These are phyloP conservation scores for Pseudogymnoascus pannorum DNA, from an alignment of 2,329 filamentous ascomycete genomes.

Conservation along the genomic window DNA sequence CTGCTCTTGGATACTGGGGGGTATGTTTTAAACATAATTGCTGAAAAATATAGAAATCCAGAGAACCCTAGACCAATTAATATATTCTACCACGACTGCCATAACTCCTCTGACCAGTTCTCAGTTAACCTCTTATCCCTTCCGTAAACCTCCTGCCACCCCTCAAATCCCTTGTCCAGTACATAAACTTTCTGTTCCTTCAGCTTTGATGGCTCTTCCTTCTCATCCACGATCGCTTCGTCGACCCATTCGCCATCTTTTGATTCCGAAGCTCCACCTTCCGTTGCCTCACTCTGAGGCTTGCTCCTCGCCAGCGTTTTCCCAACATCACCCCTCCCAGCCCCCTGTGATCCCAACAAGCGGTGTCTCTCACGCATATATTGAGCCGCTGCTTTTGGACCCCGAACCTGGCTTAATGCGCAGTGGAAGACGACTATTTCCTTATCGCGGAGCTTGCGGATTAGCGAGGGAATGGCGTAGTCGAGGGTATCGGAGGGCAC, in stretches of 20 bases:
- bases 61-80: not conserved
- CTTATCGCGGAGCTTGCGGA: constrained; percentile 68
- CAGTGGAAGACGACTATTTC: constrained; percentile 92
- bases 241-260: constrained; percentile 26
- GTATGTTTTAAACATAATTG: not conserved
- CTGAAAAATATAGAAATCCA: no score
- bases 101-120: constrained; percentile 76
- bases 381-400: constrained; percentile 72
- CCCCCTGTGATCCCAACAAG: constrained; percentile 25
- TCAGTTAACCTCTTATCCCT: constrained; percentile 75
- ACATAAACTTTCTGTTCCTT: constrained; percentile 67
- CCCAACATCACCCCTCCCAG: constrained; percentile 15
- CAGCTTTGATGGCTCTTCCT: constrained; percentile 20
- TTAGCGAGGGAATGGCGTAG: constrained; percentile 70
- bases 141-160: constrained; percentile 83
- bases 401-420: constrained; percentile 81
- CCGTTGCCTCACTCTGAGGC: constrained; percentile 21
- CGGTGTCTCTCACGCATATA: constrained; percentile 68
- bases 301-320: constrained; percentile 19
- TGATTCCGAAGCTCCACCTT: constrained; percentile 28
- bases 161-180: constrained; percentile 74
- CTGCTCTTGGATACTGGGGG: not conserved
- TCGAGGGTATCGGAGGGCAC: constrained; percentile 68
- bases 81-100: constrained; percentile 39
- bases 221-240: constrained; percentile 17